Percentiles rank a stretch among this genome's conserved stretches.
phyloP scores from a whole-genome alignment of 331 rosid genomes.

The Rhamnella rubrinervis region DNA sequence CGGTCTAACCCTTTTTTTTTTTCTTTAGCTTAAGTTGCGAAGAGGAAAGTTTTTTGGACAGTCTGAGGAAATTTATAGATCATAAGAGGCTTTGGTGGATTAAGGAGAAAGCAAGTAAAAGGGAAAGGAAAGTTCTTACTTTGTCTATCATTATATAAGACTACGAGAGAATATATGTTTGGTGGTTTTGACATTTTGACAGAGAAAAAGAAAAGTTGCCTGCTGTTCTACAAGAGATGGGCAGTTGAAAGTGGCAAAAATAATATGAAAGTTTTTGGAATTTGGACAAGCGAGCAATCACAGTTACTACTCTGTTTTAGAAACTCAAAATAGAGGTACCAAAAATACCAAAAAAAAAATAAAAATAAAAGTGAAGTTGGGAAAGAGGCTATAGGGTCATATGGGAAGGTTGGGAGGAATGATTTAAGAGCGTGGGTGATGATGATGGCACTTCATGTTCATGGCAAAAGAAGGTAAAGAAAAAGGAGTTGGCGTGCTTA shows the following conservation, averaged over 20 bases:
- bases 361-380: constrained; percentile 8
- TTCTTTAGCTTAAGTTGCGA: constrained; percentile 15
- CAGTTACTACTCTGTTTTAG: neutral
- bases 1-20: constrained; percentile 5
- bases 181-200: constrained; percentile 32
- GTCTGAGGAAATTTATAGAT: constrained; percentile 24
- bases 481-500: constrained; percentile 58
- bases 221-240: constrained; percentile 28
- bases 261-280: too few species aligned
- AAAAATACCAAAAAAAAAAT: neutral
- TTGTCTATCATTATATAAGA: constrained; percentile 28
- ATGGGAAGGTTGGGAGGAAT: constrained; percentile 50
- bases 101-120: constrained; percentile 40
- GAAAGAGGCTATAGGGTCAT: constrained; percentile 13
- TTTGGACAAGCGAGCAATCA: too few species aligned
- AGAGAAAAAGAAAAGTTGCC: constrained; percentile 22
- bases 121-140: constrained; percentile 33
- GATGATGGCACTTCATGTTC: constrained; percentile 63
- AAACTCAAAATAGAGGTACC: neutral
- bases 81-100: constrained; percentile 29
- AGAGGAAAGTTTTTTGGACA: constrained; percentile 23
- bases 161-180: constrained; percentile 23
- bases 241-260: neutral
- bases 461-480: constrained; percentile 41
- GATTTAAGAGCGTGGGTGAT: constrained; percentile 78